These are phyloP conservation scores for Leccinum uliginosum DNA, from an alignment of 768 basidiomycete species.

Conservation along the genomic window DNA sequence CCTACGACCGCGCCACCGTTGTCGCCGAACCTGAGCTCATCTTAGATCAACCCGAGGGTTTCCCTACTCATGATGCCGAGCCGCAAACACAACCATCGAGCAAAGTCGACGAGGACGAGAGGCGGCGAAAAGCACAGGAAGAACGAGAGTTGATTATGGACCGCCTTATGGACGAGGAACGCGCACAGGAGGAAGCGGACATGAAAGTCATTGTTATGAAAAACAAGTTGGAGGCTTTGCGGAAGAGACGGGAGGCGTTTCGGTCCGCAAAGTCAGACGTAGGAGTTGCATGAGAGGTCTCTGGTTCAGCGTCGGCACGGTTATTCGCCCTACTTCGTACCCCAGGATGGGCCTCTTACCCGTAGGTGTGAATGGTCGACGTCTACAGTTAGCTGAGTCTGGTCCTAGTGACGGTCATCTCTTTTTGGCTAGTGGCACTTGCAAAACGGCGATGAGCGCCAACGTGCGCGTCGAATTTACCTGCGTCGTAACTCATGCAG, in stretches of 20 bases:
- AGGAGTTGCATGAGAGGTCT: neutral
- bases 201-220: slow-evolving; percentile 40
- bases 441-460: neutral
- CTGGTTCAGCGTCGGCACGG: neutral
- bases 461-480: neutral
- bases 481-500: neutral
- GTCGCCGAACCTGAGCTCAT: slow-evolving; percentile 47
- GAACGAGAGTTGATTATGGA: slow-evolving; percentile 86
- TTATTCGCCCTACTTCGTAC: neutral
- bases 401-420: neutral
- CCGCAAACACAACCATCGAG: slow-evolving; percentile 14
- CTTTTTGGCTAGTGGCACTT: neutral
- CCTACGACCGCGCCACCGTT: neutral
- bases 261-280: neutral
- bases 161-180: slow-evolving; percentile 77
- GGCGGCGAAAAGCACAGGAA: slow-evolving; percentile 56
- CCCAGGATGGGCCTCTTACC: neutral
- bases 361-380: neutral
- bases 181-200: slow-evolving; percentile 46
- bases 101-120: slow-evolving; percentile 32
- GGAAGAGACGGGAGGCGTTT: slow-evolving; percentile 38
- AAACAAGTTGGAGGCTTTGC: slow-evolving; percentile 57
- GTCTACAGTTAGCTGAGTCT: neutral
- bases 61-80: slow-evolving; percentile 36
- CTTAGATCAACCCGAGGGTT: slow-evolving; percentile 40